These are phyloP conservation scores for Oryza punctata DNA, from an alignment of 176 grass and related monocot genomes.

Conservation along the genomic window DNA sequence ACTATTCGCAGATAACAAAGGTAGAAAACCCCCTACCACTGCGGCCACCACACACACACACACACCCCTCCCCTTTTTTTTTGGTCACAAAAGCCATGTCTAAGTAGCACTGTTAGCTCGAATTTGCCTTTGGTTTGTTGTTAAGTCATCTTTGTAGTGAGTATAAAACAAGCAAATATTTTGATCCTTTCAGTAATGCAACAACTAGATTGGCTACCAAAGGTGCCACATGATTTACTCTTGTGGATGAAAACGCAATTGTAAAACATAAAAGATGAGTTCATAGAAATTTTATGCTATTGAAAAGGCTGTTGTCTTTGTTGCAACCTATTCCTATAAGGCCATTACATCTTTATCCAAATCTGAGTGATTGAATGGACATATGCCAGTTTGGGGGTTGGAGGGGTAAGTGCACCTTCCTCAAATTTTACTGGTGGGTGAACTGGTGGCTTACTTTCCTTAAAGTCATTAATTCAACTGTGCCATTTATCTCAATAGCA, in stretches of 20 bases:
- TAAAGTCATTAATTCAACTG: not conserved
- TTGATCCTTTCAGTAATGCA: not conserved
- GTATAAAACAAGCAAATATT: not conserved
- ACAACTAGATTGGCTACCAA: not conserved
- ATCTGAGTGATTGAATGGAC: not conserved
- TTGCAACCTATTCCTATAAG: not conserved
- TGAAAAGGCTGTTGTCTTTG: not conserved
- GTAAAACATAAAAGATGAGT: not conserved
- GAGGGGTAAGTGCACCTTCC: not conserved
- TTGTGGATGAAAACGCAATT: not conserved
- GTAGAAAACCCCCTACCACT: not conserved
- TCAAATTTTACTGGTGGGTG: not conserved
- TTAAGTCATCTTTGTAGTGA: not conserved
- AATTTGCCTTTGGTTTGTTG: slow-evolving; percentile 13
- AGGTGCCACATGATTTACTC: not conserved
- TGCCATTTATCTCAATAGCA: not conserved
- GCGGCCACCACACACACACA: too few species aligned
- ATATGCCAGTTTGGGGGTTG: not conserved
- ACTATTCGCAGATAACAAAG: slow-evolving; percentile 94
- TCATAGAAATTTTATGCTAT: not conserved
- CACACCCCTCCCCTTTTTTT: too few species aligned
- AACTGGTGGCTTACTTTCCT: not conserved
- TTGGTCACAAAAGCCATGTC: not conserved
- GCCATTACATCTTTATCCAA: not conserved
- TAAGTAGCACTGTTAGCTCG: slow-evolving; percentile 15